phyloP scores from a whole-genome alignment of 352 stramenopile genomes.

The Bremia lactucae region DNA sequence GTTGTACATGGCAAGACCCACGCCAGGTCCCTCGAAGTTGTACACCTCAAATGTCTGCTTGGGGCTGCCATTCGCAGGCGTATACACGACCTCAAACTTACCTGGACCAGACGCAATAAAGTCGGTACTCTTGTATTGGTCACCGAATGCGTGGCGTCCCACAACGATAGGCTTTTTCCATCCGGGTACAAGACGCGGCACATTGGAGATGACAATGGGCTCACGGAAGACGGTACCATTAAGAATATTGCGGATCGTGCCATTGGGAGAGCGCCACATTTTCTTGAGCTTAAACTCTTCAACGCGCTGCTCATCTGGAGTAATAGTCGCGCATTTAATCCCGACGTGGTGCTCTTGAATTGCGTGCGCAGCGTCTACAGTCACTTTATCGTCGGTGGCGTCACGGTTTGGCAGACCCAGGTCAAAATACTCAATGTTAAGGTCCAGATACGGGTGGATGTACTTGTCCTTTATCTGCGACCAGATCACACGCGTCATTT shows the following conservation, averaged over 20 bases:
- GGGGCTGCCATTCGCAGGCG: constrained; percentile 34
- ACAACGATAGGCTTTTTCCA: constrained; percentile 78
- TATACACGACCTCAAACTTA: constrained; percentile 70
- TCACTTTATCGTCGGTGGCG: constrained; percentile 69
- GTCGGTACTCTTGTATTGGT: constrained; percentile 75
- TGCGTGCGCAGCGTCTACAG: constrained; percentile 60
- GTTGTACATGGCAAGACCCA: constrained; percentile 81
- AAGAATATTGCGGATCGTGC: constrained; percentile 76
- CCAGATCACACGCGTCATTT: constrained; percentile 72
- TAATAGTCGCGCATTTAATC: constrained; percentile 83
- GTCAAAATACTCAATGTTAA: constrained; percentile 79
- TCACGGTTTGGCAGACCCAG: constrained; percentile 60
- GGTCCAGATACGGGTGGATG: constrained; percentile 67
- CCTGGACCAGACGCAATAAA: constrained; percentile 52
- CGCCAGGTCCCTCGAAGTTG: constrained; percentile 44
- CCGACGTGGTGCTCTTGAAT: constrained; percentile 61
- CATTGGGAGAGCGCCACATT: constrained; percentile 64
- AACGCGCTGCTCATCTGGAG: constrained; percentile 67
- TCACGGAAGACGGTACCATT: constrained; percentile 77
- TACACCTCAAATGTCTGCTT: constrained; percentile 51
- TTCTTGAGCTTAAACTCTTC: constrained; percentile 67
- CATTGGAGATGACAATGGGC: constrained; percentile 74
- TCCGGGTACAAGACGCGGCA: constrained; percentile 58
- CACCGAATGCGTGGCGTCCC: constrained; percentile 64
- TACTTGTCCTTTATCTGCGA: constrained; percentile 59